These are phyloP conservation scores for Epicoccum sorghinum DNA, from an alignment of 2,329 filamentous ascomycete genomes.

Conservation along the genomic window DNA sequence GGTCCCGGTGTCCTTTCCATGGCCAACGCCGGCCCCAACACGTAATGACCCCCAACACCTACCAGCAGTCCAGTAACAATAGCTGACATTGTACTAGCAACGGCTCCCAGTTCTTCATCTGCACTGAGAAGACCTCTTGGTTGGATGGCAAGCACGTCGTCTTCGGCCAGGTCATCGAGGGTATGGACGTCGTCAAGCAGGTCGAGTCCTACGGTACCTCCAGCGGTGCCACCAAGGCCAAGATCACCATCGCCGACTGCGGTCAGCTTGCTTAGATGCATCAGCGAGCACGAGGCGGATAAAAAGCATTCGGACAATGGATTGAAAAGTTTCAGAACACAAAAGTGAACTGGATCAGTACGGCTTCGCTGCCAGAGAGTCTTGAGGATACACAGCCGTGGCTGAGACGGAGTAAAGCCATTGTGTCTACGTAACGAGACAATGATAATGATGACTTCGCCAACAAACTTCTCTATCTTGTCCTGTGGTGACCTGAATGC, in stretches of 20 bases:
- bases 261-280: constrained; percentile 28
- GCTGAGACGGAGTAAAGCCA: constrained; percentile 14
- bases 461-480: background rate
- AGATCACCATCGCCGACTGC: constrained; percentile 32
- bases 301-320: constrained; percentile 18
- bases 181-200: constrained; percentile 33
- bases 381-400: constrained; percentile 4
- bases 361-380: constrained; percentile 13
- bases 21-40: constrained; percentile 85
- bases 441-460: constrained; percentile 20
- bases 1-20: constrained; percentile 93
- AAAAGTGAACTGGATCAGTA: constrained; percentile 14
- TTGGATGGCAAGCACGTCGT: constrained; percentile 83
- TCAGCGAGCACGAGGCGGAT: constrained; percentile 11
- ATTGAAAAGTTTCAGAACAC: constrained; percentile 11
- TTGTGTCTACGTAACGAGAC: constrained; percentile 19
- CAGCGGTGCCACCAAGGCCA: constrained; percentile 28
- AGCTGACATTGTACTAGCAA: constrained; percentile 68
- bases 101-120: constrained; percentile 97
- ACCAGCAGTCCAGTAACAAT: background rate
- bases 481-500: too few relatives aligned
- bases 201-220: constrained; percentile 32
- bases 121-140: constrained; percentile 86
- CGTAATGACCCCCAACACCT: background rate
- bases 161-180: constrained; percentile 70